Percentiles rank a stretch among this genome's conserved stretches.
Conservation (phyloP, 2,329 filamentous ascomycete genomes). For the Botrytis tulipae region DNA sequence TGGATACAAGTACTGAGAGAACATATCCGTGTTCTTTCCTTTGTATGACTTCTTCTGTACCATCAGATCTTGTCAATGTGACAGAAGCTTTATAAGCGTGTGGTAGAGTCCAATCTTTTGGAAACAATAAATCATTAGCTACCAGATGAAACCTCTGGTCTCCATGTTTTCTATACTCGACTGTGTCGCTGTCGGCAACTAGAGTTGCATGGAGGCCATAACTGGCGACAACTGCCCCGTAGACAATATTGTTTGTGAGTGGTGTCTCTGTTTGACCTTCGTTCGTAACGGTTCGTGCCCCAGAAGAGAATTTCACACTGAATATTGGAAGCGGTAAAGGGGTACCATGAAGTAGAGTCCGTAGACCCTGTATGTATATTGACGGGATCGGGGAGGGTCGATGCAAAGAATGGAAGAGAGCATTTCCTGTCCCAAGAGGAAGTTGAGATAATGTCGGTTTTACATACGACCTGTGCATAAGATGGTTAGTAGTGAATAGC, state of each 20-base stretch:
- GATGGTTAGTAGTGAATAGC: slow-evolving; percentile 14
- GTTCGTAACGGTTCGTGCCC: slow-evolving; percentile 46
- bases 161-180: slow-evolving; percentile 74
- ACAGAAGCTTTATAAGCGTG: slow-evolving; percentile 58
- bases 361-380: slow-evolving; percentile 44
- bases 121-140: slow-evolving; percentile 69
- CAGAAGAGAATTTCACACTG: slow-evolving; percentile 57
- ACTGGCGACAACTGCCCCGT: slow-evolving; percentile 81
- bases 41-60: slow-evolving; percentile 38
- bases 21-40: slow-evolving; percentile 68
- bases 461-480: slow-evolving; percentile 27
- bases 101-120: slow-evolving; percentile 46
- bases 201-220: slow-evolving; percentile 88
- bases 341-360: slow-evolving; percentile 58
- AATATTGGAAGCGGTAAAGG: slow-evolving; percentile 60
- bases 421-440: slow-evolving; percentile 65
- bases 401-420: slow-evolving; percentile 61
- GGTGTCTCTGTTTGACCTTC: slow-evolving; percentile 34
- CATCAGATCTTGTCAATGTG: slow-evolving; percentile 36
- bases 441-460: slow-evolving; percentile 52
- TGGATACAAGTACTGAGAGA: slow-evolving; percentile 72
- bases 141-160: slow-evolving; percentile 80
- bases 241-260: slow-evolving; percentile 42
- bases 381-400: slow-evolving; percentile 47
- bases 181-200: slow-evolving; percentile 87